These are phyloP conservation scores for Cercis canadensis DNA, from an alignment of 306 rosid genomes.

Conservation along the genomic window DNA sequence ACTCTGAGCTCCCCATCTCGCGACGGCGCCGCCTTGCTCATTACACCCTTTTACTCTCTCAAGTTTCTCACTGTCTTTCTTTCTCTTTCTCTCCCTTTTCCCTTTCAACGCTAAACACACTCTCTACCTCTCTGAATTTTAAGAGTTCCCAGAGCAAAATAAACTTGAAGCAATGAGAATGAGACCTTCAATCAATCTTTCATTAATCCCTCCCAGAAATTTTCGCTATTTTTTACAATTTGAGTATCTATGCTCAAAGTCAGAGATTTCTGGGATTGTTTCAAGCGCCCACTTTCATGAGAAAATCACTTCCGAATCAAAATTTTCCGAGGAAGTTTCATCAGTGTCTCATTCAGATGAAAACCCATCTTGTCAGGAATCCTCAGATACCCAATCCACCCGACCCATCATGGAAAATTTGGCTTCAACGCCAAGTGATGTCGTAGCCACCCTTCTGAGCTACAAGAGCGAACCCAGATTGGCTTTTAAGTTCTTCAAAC, in stretches of 20 bases:
- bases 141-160: too few relatives aligned
- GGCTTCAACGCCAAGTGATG: conserved; percentile 30
- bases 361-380: conserved; percentile 8
- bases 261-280: conserved; percentile 1
- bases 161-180: conserved; percentile 28
- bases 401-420: not conserved
- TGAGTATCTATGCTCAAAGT: conserved; percentile 30
- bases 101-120: too few relatives aligned
- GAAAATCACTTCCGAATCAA: conserved; percentile 16
- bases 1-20: too few relatives aligned
- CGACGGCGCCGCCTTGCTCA: too few relatives aligned
- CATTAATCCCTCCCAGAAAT: conserved; percentile 32
- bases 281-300: conserved; percentile 4
- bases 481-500: conserved; percentile 55
- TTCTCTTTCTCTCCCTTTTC: too few relatives aligned
- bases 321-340: conserved; percentile 23
- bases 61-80: too few relatives aligned
- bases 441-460: conserved; percentile 53
- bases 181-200: conserved; percentile 35
- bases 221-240: conserved; percentile 38
- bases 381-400: conserved; percentile 1
- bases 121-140: too few relatives aligned
- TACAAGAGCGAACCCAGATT: conserved; percentile 49
- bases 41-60: too few relatives aligned
- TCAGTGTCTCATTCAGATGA: conserved; percentile 9